Evolutionary conservation across 768 basidiomycete species (phyloP).

Genomic region (Leccinum variicolor): DNA sequence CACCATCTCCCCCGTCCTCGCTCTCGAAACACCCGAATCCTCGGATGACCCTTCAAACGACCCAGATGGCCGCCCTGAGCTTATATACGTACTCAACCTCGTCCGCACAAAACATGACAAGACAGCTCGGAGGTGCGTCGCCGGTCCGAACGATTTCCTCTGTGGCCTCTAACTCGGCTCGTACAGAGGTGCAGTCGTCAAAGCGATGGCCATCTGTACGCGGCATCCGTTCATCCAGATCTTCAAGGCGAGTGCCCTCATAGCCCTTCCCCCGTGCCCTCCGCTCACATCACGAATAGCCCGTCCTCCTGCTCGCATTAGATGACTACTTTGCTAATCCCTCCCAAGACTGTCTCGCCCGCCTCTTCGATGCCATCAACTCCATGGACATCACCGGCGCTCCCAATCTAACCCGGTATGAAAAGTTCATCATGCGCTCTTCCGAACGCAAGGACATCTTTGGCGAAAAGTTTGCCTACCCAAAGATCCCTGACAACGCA

Average conservation of each 20-base stretch:
- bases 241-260: constrained; percentile 65
- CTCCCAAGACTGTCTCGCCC: constrained; percentile 84
- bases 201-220: constrained; percentile 92
- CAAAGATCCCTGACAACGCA: constrained; percentile 17
- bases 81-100: constrained; percentile 86
- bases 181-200: constrained; percentile 84
- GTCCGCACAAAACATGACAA: constrained; percentile 92
- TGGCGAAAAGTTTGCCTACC: constrained; percentile 67
- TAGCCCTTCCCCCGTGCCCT: background rate
- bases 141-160: constrained; percentile 1
- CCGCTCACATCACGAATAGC: constrained; percentile 46
- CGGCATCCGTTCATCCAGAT: constrained; percentile 93
- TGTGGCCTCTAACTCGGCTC: constrained; percentile 11
- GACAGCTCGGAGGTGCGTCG: constrained; percentile 63
- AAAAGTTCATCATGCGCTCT: constrained; percentile 85
- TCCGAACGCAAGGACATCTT: constrained; percentile 93
- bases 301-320: constrained; percentile 87
- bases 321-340: constrained; percentile 93
- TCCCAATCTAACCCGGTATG: constrained; percentile 73
- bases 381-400: constrained; percentile 82
- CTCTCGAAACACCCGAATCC: constrained; percentile 52
- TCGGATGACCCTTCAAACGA: constrained; percentile 26
- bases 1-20: constrained; percentile 78
- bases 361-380: constrained; percentile 91
- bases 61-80: constrained; percentile 38